Base-by-base conservation (phyloP, 2,329 filamentous ascomycete species). In the Diatrype stigma region DNA sequence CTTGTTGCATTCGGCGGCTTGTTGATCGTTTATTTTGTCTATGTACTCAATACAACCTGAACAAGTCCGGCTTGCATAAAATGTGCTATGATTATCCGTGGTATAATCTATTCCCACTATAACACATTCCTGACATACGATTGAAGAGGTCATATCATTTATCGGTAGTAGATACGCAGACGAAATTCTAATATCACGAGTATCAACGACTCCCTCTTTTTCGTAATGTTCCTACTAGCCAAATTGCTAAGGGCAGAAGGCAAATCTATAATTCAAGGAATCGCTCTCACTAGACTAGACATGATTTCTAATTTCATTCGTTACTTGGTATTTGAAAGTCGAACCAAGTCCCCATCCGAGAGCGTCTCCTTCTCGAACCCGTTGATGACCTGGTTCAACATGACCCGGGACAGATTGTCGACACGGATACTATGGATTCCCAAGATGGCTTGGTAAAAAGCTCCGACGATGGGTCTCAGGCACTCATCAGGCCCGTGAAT, bases 291-390 rank as follows among this genome's bases (percentile, higher is more conserved):
- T 14, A 7, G 30, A 34, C n/a, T n/a, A 34, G 14, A 14, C 7
- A 14, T 7, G 14, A 34, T 34, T 34, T 7, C 30, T 34, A 7
- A 34, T 34, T 34, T 34, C 30, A 7, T 34, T 11, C 19, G 1
- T 16, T 5, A 3, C 40, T 23, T 28, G 11, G 6, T 17, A 23
- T 28, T 46, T 6, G 46, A 54, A 35, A 62, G 50, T 40, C 48
- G 56, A 3, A 58, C 63, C 54, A 78, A 42, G 46, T 80, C 75
- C 1, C 67, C 63, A 44, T 75, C 75, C 46, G 60, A 38, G 19
- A 79, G 56, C 2, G 72, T 67, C 0, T 79, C 75, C 57, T 73
- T 74, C 45, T 73, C 71, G 34, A 78, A 71, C 0, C 78, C 77
- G 28, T 70, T 61, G 1, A 75, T 44, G 0, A 68, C 71, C 52